phyloP scores from a whole-genome alignment of 148 eudicot species.

The Heliosperma pusillum region DNA sequence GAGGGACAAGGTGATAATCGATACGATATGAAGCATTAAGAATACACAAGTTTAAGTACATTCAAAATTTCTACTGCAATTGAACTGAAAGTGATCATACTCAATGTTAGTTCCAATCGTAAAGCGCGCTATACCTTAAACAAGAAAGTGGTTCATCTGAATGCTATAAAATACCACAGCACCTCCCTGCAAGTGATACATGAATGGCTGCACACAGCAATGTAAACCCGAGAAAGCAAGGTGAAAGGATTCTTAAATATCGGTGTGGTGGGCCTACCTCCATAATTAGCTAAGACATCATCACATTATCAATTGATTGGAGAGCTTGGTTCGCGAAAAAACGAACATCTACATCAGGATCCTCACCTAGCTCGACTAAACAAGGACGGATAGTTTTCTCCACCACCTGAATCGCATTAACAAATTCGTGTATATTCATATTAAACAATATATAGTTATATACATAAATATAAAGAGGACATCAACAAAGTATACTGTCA shows the following conservation, averaged over 20 bases:
- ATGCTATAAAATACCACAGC: constrained; percentile 6
- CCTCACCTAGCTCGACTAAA: constrained; percentile 76
- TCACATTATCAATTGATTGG: constrained; percentile 72
- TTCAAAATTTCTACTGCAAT: constrained; percentile 8
- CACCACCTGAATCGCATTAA: constrained; percentile 48
- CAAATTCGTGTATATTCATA: neutral
- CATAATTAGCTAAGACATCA: constrained; percentile 50
- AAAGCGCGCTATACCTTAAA: constrained; percentile 9
- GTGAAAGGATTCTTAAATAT: neutral
- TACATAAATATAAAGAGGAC: neutral
- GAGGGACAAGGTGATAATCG: neutral
- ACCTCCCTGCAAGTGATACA: neutral
- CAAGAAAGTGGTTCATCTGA: constrained; percentile 3
- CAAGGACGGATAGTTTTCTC: constrained; percentile 73
- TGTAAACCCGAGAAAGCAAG: neutral
- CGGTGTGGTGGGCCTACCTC: constrained; percentile 3
- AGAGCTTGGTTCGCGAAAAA: constrained; percentile 85
- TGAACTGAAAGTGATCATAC: neutral
- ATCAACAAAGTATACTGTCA: neutral
- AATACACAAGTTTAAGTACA: constrained; percentile 4
- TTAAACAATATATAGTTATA: too few species aligned
- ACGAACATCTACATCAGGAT: constrained; percentile 94
- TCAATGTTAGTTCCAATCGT: neutral
- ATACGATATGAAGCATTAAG: neutral
- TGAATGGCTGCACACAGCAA: neutral